Evolutionary conservation across 1,139 yeast species (phyloP).

Genomic region (Taphrina confusa): DNA sequence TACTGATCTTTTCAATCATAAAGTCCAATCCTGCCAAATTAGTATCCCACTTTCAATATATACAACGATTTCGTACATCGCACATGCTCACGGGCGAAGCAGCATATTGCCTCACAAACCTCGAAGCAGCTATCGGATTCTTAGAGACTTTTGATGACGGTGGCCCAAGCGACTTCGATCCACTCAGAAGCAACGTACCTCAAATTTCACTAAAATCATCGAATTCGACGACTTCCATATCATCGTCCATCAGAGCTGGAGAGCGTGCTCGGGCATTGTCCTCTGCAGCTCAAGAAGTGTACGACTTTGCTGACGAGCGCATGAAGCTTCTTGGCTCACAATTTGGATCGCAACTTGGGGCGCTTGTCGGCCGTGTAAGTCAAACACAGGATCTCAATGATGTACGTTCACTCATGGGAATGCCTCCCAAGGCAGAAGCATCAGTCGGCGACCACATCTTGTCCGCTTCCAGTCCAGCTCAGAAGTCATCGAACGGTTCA

Average conservation of each 20-base stretch:
- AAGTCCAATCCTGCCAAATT: conserved; percentile 51
- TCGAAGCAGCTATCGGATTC: conserved; percentile 63
- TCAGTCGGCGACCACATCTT: neutral
- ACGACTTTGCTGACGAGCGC: conserved; percentile 31
- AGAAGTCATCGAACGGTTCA: conserved; percentile 7
- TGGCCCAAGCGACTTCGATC: neutral
- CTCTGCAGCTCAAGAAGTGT: conserved; percentile 31
- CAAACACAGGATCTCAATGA: conserved; percentile 22
- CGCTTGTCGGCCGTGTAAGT: conserved; percentile 26
- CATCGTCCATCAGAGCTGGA: conserved; percentile 20
- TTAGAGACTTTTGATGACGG: conserved; percentile 49
- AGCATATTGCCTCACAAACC: conserved; percentile 61
- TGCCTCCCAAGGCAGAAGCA: conserved; percentile 5
- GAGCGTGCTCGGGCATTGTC: conserved; percentile 31
- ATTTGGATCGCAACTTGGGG: conserved; percentile 26
- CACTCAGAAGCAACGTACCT: neutral
- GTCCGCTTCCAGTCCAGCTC: neutral
- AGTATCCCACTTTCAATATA: conserved; percentile 55
- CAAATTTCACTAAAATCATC: neutral
- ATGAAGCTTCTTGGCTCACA: conserved; percentile 31
- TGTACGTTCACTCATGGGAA: conserved; percentile 26
- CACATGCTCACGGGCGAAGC: conserved; percentile 54
- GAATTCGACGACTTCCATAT: neutral
- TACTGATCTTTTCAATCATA: conserved; percentile 56
- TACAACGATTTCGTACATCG: conserved; percentile 58